Conservation (phyloP, 768 basidiomycete genomes). For the Suillus hirtellus region DNA sequence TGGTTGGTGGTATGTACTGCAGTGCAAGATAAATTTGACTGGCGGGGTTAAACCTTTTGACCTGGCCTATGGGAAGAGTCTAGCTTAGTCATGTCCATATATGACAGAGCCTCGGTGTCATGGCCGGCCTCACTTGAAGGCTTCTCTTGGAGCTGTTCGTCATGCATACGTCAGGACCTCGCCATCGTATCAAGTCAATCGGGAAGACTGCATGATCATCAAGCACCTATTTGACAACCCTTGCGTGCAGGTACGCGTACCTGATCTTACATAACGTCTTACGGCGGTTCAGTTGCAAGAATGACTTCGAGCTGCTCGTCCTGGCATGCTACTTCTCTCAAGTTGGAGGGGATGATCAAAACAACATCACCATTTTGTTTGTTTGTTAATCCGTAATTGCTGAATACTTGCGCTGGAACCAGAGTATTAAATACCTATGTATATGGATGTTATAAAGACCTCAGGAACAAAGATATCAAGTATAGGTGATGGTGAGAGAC, state of each 20-base stretch:
- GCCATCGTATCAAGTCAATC: too few relatives aligned
- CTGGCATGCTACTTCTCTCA: neutral
- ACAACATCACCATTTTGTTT: neutral
- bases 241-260: neutral
- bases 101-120: too few relatives aligned
- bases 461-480: neutral
- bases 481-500: neutral
- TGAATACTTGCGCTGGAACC: neutral
- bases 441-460: neutral
- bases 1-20: neutral
- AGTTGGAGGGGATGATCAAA: neutral
- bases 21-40: neutral
- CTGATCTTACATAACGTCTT: neutral
- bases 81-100: neutral
- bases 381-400: neutral
- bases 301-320: neutral
- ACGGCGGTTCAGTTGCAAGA: neutral
- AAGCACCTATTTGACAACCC: neutral
- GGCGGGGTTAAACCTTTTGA: neutral
- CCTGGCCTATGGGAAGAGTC: neutral
- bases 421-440: neutral
- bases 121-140: too few relatives aligned
- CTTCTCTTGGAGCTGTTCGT: too few relatives aligned
- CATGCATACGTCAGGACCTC: too few relatives aligned
- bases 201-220: neutral